phyloP scores from a whole-genome alignment of 305 asterid species.

The Fraxinus baroniana region DNA sequence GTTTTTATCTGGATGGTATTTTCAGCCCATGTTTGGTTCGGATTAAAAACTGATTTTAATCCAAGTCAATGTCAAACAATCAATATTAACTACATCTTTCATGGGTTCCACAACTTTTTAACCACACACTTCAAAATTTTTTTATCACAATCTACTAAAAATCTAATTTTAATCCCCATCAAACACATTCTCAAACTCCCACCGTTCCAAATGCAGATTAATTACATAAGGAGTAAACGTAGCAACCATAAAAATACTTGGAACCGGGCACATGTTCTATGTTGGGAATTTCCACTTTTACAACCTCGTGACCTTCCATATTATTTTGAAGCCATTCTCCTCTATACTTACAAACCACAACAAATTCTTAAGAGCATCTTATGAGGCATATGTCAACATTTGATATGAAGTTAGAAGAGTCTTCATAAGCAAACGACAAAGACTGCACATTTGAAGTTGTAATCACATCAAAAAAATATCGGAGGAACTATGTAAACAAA shows the following conservation, averaged over 20 bases:
- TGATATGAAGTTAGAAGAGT: not conserved
- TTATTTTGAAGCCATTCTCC: constrained; percentile 96
- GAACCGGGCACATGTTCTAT: constrained; percentile 85
- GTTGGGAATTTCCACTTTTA: not conserved
- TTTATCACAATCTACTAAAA: too few species aligned
- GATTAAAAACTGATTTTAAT: too few species aligned
- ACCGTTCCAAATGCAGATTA: constrained; percentile 7
- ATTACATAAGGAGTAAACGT: not conserved
- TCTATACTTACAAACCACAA: constrained; percentile 59
- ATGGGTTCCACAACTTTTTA: too few species aligned
- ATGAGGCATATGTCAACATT: constrained; percentile 5
- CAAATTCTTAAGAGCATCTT: not conserved
- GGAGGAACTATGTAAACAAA: constrained; percentile 30
- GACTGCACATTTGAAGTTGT: not conserved
- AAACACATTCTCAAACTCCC: not conserved
- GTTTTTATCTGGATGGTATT: constrained; percentile 5
- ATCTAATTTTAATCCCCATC: too few species aligned
- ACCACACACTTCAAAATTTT: too few species aligned
- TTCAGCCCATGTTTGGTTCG: not conserved
- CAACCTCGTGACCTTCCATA: constrained; percentile 97
- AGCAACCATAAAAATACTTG: constrained; percentile 46
- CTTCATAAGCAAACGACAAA: not conserved
- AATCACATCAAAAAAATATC: not conserved
- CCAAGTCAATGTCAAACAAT: too few species aligned
- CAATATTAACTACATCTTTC: too few species aligned